A percentile compares a stretch with the other conserved stretches of the same genome.
Evolutionary conservation across 2,329 filamentous ascomycete genomes (phyloP).

Genomic region (Penicillium sp.): DNA sequence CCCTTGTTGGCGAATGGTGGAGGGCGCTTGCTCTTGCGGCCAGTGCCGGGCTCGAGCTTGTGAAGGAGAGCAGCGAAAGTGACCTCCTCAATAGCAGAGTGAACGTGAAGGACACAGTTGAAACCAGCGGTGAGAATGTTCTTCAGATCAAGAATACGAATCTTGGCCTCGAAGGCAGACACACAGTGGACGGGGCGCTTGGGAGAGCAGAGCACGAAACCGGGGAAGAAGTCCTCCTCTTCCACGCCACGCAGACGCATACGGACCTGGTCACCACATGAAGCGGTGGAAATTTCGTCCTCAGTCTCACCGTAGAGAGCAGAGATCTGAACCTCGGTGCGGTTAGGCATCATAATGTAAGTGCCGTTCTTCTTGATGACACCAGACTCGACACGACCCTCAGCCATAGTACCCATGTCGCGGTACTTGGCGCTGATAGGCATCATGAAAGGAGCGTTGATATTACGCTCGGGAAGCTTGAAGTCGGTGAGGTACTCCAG

Average conservation of each 20-base stretch:
- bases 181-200: constrained; percentile 95
- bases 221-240: constrained; percentile 94
- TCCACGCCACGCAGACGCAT: constrained; percentile 91
- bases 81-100: constrained; percentile 96
- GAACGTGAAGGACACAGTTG: constrained; percentile 97
- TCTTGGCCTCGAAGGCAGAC: constrained; percentile 89
- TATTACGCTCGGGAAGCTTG: constrained; percentile 89
- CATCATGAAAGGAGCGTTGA: constrained; percentile 99
- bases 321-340: constrained; percentile 77
- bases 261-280: constrained; percentile 93
- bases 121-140: constrained; percentile 92
- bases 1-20: constrained; percentile 85
- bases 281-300: constrained; percentile 81
- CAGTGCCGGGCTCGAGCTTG: constrained; percentile 93
- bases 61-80: constrained; percentile 88
- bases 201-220: constrained; percentile 94
- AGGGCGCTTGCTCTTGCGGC: constrained; percentile 88
- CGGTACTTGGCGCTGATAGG: constrained; percentile 93
- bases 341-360: constrained; percentile 95
- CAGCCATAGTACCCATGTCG: constrained; percentile 96
- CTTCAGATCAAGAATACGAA: constrained; percentile 92
- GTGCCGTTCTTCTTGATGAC: constrained; percentile 88
- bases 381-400: constrained; percentile 95
- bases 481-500: constrained; percentile 96
- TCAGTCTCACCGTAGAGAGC: constrained; percentile 95